Evolutionary conservation across 352 stramenopile genomes (phyloP).

Genomic region (Aphanomyces euteiches): DNA sequence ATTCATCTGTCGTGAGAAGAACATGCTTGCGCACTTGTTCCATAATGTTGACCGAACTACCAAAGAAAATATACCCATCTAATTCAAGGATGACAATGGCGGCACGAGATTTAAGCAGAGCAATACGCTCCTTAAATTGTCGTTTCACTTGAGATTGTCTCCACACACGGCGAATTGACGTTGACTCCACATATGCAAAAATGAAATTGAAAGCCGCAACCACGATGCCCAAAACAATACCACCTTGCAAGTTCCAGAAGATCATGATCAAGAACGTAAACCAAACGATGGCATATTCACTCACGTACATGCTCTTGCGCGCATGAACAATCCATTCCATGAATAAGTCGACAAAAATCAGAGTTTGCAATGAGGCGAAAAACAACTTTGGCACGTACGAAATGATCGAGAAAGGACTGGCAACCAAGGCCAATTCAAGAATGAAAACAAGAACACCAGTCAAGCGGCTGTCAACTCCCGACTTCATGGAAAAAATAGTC

Average conservation of each 20-base stretch:
- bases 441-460: slow-evolving; percentile 73
- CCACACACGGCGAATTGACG: slow-evolving; percentile 71
- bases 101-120: slow-evolving; percentile 66
- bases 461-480: slow-evolving; percentile 65
- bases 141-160: slow-evolving; percentile 79
- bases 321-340: slow-evolving; percentile 93
- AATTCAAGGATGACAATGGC: slow-evolving; percentile 84
- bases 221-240: slow-evolving; percentile 91
- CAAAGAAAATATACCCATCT: slow-evolving; percentile 86
- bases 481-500: slow-evolving; percentile 88
- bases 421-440: slow-evolving; percentile 66
- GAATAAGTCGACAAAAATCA: slow-evolving; percentile 97
- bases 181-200: slow-evolving; percentile 67
- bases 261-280: slow-evolving; percentile 94
- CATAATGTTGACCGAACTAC: slow-evolving; percentile 84
- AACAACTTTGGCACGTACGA: slow-evolving; percentile 96
- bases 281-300: slow-evolving; percentile 92
- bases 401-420: slow-evolving; percentile 93
- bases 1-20: slow-evolving; percentile 41
- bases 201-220: slow-evolving; percentile 88
- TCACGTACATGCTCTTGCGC: slow-evolving; percentile 75
- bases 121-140: slow-evolving; percentile 63
- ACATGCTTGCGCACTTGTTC: slow-evolving; percentile 81
- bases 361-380: slow-evolving; percentile 94
- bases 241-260: slow-evolving; percentile 90